A percentile compares a stretch with the other conserved stretches of the same genome.
Conservation (phyloP, 2,329 filamentous ascomycete genomes). For the Xylogone sp. region DNA sequence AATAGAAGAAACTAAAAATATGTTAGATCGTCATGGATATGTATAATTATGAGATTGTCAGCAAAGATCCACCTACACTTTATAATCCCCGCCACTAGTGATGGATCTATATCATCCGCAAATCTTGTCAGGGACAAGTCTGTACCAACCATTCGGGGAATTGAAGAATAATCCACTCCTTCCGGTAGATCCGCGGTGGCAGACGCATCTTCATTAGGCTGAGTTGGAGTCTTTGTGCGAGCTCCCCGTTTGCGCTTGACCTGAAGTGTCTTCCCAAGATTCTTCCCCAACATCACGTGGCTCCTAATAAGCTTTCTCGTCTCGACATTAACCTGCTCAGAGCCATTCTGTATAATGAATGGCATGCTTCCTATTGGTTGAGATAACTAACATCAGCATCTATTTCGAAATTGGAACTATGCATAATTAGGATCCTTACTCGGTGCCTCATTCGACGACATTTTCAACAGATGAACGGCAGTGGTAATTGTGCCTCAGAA, state of each 20-base stretch:
- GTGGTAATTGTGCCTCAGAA: too few species aligned
- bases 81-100: slow-evolving; percentile 21
- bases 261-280: slow-evolving; percentile 35
- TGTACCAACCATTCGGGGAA: too few species aligned
- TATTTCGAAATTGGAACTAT: too few species aligned
- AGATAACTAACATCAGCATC: neutral
- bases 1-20: slow-evolving; percentile 26
- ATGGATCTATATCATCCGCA: too few species aligned
- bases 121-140: too few species aligned
- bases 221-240: slow-evolving; percentile 6
- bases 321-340: slow-evolving; percentile 25
- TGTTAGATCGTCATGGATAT: slow-evolving; percentile 1
- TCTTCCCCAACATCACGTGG: slow-evolving; percentile 41
- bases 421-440: too few species aligned
- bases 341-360: slow-evolving; percentile 18
- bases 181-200: slow-evolving; percentile 7
- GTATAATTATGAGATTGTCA: neutral
- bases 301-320: slow-evolving; percentile 38
- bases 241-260: slow-evolving; percentile 30
- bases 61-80: slow-evolving; percentile 22
- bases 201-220: slow-evolving; percentile 1
- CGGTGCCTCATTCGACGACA: too few species aligned
- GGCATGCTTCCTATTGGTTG: slow-evolving; percentile 3
- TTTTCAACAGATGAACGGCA: too few species aligned
- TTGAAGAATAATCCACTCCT: too few species aligned